Conservation (phyloP, 106 monocot species). For the Xerophyta viscosa region DNA sequence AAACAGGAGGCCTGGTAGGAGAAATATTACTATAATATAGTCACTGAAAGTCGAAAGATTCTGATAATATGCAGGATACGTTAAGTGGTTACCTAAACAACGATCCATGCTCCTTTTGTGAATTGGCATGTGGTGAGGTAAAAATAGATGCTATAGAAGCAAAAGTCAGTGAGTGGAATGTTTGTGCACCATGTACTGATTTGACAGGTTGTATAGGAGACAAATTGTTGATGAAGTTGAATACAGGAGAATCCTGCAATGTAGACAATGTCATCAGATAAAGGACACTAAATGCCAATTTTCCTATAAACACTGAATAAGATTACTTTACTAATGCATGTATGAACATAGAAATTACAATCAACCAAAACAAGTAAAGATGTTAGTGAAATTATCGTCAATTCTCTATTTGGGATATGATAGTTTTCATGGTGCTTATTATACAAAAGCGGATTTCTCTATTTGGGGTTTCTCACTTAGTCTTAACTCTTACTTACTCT, state of each 20-base stretch:
- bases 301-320: no score
- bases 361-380: no score
- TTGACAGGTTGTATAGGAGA: constrained; percentile 78
- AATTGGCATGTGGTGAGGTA: constrained; percentile 62
- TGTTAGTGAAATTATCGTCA: no score
- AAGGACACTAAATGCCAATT: not conserved
- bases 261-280: not conserved
- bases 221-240: constrained; percentile 66
- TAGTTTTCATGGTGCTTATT: no score
- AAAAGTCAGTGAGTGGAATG: constrained; percentile 43
- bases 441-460: no score
- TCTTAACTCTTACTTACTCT: no score
- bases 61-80: no score
- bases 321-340: no score
- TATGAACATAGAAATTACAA: no score
- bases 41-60: not conserved
- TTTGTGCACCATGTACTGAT: constrained; percentile 34
- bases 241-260: constrained; percentile 76
- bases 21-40: not conserved
- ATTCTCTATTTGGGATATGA: no score
- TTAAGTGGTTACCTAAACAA: constrained; percentile 22
- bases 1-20: constrained; percentile 33
- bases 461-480: no score
- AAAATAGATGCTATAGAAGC: constrained; percentile 62
- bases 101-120: constrained; percentile 37